A percentile compares a stretch with the other conserved stretches of the same genome.
Evolutionary conservation across 2,329 filamentous ascomycete species (phyloP).

Genomic region (Pestalotiopsis sp.): DNA sequence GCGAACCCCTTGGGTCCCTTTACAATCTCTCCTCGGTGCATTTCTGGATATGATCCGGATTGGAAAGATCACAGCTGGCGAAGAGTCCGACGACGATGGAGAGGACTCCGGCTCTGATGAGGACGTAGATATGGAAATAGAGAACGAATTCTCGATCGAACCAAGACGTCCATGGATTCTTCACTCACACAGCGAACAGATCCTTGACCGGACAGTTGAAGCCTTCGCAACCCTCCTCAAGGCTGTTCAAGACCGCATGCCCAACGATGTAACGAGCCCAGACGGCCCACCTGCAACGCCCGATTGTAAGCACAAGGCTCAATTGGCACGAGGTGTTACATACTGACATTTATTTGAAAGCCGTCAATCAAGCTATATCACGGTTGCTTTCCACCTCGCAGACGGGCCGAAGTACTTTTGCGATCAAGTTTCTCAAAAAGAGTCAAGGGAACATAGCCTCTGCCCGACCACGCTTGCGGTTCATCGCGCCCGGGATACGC

Average conservation of each 20-base stretch:
- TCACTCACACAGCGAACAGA: conserved; percentile 3
- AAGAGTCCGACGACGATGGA: neutral
- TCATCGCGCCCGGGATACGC: conserved; percentile 1
- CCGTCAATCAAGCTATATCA: neutral
- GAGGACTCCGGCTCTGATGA: neutral
- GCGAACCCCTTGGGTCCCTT: conserved; percentile 1
- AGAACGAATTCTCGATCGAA: neutral
- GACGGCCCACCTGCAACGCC: neutral
- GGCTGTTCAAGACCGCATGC: conserved; percentile 4
- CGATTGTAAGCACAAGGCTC: neutral
- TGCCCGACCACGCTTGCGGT: neutral
- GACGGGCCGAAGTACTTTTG: neutral
- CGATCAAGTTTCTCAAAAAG: neutral
- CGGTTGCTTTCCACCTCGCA: neutral
- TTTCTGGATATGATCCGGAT: conserved; percentile 6
- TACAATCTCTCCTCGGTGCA: conserved; percentile 2
- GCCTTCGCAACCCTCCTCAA: neutral
- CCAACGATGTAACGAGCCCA: neutral
- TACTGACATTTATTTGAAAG: neutral
- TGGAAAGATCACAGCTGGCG: neutral
- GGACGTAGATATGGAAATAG: neutral
- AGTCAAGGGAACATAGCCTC: neutral
- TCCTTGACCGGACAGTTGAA: neutral
- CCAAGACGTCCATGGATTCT: neutral
- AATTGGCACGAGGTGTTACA: neutral